Conservation (phyloP, 1,284 basidiomycete species). For the Meripilus lineatus region DNA sequence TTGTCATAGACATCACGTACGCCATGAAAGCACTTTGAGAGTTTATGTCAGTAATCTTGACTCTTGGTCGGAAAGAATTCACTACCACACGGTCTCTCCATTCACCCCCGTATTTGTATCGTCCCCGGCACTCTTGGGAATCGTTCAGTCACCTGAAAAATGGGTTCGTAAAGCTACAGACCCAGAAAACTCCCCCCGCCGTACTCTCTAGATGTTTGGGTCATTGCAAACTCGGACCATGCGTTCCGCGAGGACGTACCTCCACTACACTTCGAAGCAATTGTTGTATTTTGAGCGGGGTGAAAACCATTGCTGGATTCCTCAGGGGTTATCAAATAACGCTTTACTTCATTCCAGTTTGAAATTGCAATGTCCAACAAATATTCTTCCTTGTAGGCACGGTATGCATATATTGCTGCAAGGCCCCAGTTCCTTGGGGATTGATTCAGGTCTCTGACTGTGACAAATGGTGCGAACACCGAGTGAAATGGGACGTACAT, state of each 20-base stretch:
- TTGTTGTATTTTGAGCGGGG: not conserved
- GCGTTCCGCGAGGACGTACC: not conserved
- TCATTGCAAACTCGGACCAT: not conserved
- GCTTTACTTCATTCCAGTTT: not conserved
- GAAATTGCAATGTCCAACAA: not conserved
- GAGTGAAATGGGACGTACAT: too few relatives aligned
- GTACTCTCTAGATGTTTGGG: not conserved
- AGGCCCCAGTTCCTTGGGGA: conserved; percentile 2
- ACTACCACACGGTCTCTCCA: not conserved
- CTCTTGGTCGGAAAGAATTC: too few relatives aligned
- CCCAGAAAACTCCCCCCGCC: not conserved
- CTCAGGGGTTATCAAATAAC: not conserved
- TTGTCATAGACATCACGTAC: too few relatives aligned
- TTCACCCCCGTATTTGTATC: not conserved
- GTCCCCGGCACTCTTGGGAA: not conserved
- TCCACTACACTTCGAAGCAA: not conserved
- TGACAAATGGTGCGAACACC: too few relatives aligned
- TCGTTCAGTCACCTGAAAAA: not conserved
- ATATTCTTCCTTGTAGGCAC: not conserved
- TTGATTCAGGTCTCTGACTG: too few relatives aligned
- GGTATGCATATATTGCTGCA: conserved; percentile 1
- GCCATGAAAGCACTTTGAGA: not conserved
- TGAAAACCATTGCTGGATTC: too few relatives aligned
- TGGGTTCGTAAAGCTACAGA: not conserved
- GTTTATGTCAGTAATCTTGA: too few relatives aligned